These are phyloP conservation scores for Phyllachora maydis DNA, from an alignment of 2,329 filamentous ascomycete species.

Conservation along the genomic window DNA sequence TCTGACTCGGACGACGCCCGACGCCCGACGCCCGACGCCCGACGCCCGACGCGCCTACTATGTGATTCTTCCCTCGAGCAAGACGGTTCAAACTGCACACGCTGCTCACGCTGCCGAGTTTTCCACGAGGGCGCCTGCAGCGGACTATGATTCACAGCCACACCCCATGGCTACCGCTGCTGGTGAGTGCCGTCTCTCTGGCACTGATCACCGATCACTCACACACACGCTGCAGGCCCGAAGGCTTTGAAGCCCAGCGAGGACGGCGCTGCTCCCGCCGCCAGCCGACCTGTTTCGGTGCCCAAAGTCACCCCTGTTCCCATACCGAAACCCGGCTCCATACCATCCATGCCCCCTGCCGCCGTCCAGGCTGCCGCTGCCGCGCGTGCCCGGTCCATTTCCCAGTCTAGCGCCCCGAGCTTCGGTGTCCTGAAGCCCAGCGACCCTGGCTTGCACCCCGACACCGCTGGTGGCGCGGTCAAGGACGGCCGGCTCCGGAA, in stretches of 20 bases:
- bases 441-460: conserved; percentile 6
- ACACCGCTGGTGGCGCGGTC: too few relatives aligned
- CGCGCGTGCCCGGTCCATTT: background rate
- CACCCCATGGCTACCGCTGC: too few relatives aligned
- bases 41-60: too few relatives aligned
- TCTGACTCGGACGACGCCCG: too few relatives aligned
- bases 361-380: background rate
- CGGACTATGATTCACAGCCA: too few relatives aligned
- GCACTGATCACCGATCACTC: too few relatives aligned
- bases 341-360: background rate
- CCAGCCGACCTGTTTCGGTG: background rate
- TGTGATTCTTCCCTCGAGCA: too few relatives aligned
- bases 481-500: conserved; percentile 30
- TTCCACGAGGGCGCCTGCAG: too few relatives aligned
- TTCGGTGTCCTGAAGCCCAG: conserved; percentile 7
- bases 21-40: too few relatives aligned
- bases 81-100: too few relatives aligned
- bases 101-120: too few relatives aligned
- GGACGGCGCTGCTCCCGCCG: background rate
- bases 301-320: conserved; percentile 5
- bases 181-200: too few relatives aligned
- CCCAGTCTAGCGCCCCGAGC: background rate
- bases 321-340: conserved; percentile 4
- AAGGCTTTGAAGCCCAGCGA: background rate
- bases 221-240: background rate